phyloP scores from a whole-genome alignment of 1,284 basidiomycete species.

The Rhodotorula sp. region DNA sequence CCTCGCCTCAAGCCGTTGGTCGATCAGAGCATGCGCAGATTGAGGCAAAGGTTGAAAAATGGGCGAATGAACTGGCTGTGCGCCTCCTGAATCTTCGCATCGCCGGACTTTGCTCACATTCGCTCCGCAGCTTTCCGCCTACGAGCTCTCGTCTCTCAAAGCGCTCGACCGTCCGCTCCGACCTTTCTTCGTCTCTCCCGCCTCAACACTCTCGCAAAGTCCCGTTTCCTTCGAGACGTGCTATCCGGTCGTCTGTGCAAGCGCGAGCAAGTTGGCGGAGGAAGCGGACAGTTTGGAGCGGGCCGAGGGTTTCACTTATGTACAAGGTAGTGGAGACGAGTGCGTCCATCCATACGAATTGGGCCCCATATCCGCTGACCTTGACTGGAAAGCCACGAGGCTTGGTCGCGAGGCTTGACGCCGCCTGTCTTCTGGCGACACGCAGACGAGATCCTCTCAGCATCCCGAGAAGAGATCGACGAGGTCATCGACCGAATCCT shows the following conservation, averaged over 20 bases:
- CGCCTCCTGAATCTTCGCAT: constrained; percentile 21
- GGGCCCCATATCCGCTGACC: neutral
- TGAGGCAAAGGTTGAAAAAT: constrained; percentile 60
- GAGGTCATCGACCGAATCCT: constrained; percentile 55
- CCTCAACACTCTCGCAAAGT: constrained; percentile 48
- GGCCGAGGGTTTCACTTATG: constrained; percentile 68
- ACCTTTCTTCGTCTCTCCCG: constrained; percentile 68
- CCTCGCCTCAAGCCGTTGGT: constrained; percentile 58
- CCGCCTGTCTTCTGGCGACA: constrained; percentile 71
- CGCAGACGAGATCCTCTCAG: constrained; percentile 55
- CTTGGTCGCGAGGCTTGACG: constrained; percentile 61
- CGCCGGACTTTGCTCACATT: neutral
- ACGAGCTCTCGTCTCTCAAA: constrained; percentile 44
- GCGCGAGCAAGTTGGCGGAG: constrained; percentile 65
- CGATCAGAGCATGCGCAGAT: constrained; percentile 69
- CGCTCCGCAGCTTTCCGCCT: constrained; percentile 35
- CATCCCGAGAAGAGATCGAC: constrained; percentile 56
- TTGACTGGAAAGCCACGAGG: constrained; percentile 23
- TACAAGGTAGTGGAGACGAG: constrained; percentile 72
- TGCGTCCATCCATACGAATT: neutral
- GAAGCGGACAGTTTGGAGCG: constrained; percentile 59
- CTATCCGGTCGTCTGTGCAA: constrained; percentile 70
- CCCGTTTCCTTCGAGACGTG: constrained; percentile 48
- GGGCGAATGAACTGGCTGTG: constrained; percentile 65
- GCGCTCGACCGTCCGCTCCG: constrained; percentile 58